A percentile compares a stretch with the other conserved stretches of the same genome.
phyloP scores from a whole-genome alignment of 1,284 basidiomycete genomes.

The Puccinia hordei region DNA sequence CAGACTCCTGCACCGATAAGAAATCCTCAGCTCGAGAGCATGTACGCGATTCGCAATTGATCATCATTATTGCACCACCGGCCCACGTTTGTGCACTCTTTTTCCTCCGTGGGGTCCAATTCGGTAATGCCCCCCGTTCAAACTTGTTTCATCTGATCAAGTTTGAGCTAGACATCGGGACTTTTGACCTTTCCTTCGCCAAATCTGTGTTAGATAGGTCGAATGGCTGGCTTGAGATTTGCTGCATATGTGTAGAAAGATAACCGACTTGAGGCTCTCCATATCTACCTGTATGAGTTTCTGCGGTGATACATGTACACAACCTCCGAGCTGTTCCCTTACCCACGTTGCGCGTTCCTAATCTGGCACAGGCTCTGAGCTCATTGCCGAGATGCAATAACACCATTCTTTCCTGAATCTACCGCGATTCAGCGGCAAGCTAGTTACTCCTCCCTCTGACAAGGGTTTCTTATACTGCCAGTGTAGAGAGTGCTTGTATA shows the following conservation, averaged over 20 bases:
- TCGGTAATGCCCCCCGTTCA: not conserved
- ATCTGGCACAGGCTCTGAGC: constrained; percentile 15
- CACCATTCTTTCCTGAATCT: constrained; percentile 21
- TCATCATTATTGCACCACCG: constrained; percentile 23
- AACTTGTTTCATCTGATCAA: constrained; percentile 22
- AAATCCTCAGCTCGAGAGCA: not conserved
- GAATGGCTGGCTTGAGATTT: not conserved
- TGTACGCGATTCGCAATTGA: constrained; percentile 20
- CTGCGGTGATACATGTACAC: constrained; percentile 13
- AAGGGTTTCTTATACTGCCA: not conserved
- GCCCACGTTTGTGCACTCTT: constrained; percentile 21
- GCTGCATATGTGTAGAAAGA: not conserved
- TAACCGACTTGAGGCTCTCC: not conserved
- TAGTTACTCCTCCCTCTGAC: constrained; percentile 14
- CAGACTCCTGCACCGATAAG: constrained; percentile 23
- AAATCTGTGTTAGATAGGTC: not conserved
- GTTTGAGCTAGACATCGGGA: not conserved
- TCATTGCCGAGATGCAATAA: constrained; percentile 8
- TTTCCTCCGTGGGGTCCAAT: not conserved
- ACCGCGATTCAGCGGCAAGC: constrained; percentile 6
- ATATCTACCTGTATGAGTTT: constrained; percentile 22
- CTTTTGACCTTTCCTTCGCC: not conserved
- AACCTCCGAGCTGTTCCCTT: constrained; percentile 8
- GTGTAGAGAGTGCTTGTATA: not conserved
- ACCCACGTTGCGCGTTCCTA: constrained; percentile 17